Base-by-base conservation (phyloP, 2,329 filamentous ascomycete genomes). In the Fusarium brachygibbosum region DNA sequence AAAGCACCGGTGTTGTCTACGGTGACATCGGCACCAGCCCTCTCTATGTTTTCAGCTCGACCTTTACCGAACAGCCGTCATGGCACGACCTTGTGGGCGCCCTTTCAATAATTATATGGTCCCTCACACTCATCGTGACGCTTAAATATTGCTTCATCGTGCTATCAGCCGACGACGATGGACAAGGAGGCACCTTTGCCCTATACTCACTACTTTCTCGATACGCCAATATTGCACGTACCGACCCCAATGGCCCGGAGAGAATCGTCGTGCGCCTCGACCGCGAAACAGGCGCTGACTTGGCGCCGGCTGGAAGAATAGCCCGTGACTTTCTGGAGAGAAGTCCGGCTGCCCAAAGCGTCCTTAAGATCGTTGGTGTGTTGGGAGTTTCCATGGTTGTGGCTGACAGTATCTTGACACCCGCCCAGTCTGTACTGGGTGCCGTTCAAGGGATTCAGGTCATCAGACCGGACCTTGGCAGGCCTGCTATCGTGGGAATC, bases 41-140 rank as follows among this genome's bases (percentile, higher is more conserved):
- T n/a, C 85, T 92, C 19, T 92, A 92, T 72, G 90, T 92, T 19
- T 92, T 82, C 76, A 91, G 89, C 19, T 89, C 87, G n/a, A 91
- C 88, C 1, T 92, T 92, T 72, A 81, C 83, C 28, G 78, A 80
- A 4, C 78, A 84, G 17, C 89, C 89, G 0, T 82, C 79, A 9
- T 85, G 85, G 69, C 81, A 86, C 23, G 87, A 91, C 69, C 81
- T 92, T 5, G 81, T 91, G 45, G 88, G 90, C 46, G 89, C 87
- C 0, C 79, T 92, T 3, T 92, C 90, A 5, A 84, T 92, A 42
- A 87, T 92, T 64, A 86, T 92, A 45, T 92, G 90, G 90, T 86
- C 88, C 0, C 78, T 92, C 34, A 90, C 88, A 25, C 79, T 91
- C 63, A 90, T 92, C 79, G 89, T 92, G 35, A 91, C 88, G 0